A percentile compares a stretch with the other conserved stretches of the same genome.
These are phyloP conservation scores for Euphorbia lathyris DNA, from an alignment of 345 rosid species.

Conservation along the genomic window DNA sequence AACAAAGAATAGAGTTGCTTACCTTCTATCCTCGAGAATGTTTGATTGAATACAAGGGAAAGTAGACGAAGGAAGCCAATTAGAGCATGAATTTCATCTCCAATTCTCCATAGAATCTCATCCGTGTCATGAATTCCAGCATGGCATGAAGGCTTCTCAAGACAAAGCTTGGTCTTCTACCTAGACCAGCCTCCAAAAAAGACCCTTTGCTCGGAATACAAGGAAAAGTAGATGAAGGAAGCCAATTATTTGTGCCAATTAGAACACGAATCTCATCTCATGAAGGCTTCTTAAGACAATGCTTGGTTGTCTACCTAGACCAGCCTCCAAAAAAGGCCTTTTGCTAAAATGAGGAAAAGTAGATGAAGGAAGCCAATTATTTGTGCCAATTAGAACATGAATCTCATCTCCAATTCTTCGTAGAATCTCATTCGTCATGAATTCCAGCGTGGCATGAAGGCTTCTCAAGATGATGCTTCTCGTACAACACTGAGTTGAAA, in stretches of 20 bases:
- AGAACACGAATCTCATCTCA: not conserved
- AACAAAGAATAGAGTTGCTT: too few species aligned
- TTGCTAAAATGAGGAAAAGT: too few species aligned
- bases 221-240: too few species aligned
- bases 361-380: too few species aligned
- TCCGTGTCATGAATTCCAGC: not conserved
- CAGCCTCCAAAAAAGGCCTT: not conserved
- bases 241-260: too few species aligned
- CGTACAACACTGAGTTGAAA: not conserved
- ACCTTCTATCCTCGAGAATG: not conserved
- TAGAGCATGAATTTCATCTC: not conserved
- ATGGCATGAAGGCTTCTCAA: not conserved
- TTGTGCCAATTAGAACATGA: too few species aligned
- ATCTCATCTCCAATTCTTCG: not conserved
- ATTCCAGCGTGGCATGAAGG: not conserved
- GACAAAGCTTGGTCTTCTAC: not conserved
- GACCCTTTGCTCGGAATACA: too few species aligned
- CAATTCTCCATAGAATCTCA: not conserved
- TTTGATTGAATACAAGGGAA: not conserved
- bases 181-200: not conserved
- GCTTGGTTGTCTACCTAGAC: too few species aligned
- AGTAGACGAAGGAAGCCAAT: too few species aligned
- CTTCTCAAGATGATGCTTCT: not conserved
- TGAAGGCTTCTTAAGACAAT: too few species aligned
- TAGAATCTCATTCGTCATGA: not conserved